Evolutionary conservation across 345 rosid genomes (phyloP), one percentile per base, ranked within the genome.

Genomic region (Raphanus raphanistrum): DNA sequence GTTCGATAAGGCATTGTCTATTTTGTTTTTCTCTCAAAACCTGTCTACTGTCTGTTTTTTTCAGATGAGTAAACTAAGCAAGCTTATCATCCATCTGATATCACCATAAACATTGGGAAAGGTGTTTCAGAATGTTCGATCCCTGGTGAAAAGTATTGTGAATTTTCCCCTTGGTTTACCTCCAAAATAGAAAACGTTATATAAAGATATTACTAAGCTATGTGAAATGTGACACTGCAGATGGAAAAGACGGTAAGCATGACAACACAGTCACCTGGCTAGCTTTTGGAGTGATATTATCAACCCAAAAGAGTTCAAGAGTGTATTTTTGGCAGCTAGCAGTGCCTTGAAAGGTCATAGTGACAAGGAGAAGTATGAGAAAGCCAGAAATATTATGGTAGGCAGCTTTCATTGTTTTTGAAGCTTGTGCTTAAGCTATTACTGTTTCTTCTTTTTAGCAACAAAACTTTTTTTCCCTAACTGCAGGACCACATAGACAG

Each of bases 201-300:
- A 48, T 38, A 64, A 26, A 75, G 35, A 26, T 70, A 15, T 71
- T 75, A 79, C 72, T 82, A 81, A 84, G 64, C 72, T 27, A 74
- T 69, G 73, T 72, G 60, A 73, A 45, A 59, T 80, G 70, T 61
- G 72, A 52, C 9, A 62, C 84, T 90, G 79, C 91, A 96, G 99
- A 21, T 96, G 99, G 99, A n/a, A 93, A 91, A 82, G 99, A 96
- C 71, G 83, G 93, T 60, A 96, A 92, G 85, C 98, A 93, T 73
- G 98, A 93, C 73, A 89, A 93, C 57, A 96, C 99, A 11, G 99
- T 96, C 71, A 93, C 99, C 3, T 96, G 99, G 99, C 83, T 96
- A 79, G 99, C 99, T 67, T 96, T 89, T 96, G 98, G 99, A 90
- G 78, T 66, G 99, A 96, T 86, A 98, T 98, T 58, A 96, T 96